Evolutionary conservation across 2,329 filamentous ascomycete species (phyloP).

Genomic region (Trematosphaeria pertusa): DNA sequence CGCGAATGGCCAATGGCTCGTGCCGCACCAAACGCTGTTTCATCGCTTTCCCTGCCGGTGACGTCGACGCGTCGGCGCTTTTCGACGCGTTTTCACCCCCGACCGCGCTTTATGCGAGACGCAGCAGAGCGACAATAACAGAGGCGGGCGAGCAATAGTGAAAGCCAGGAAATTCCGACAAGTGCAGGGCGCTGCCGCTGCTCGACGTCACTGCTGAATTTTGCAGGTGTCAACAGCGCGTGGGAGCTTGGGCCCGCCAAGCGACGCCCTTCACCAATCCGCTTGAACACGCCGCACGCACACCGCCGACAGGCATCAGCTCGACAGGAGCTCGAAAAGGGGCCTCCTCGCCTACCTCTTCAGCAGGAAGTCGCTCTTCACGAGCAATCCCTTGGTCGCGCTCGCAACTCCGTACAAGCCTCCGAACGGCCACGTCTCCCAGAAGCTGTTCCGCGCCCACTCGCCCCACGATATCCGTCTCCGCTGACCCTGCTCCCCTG

Average conservation of each 20-base stretch:
- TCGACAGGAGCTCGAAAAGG: no score
- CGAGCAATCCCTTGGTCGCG: constrained; percentile 41
- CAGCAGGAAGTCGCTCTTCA: constrained; percentile 42
- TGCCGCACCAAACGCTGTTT: constrained; percentile 7
- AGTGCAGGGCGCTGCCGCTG: no score
- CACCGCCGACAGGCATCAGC: neutral
- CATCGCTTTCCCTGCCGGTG: constrained; percentile 16
- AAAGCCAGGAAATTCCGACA: neutral
- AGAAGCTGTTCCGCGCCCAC: constrained; percentile 35
- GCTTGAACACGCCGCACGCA: no score
- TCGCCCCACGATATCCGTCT: constrained; percentile 32
- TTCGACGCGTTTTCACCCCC: constrained; percentile 24
- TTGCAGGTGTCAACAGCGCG: neutral
- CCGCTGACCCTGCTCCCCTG: constrained; percentile 14
- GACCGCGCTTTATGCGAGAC: constrained; percentile 2
- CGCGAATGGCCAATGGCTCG: constrained; percentile 19
- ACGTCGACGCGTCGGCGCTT: constrained; percentile 35
- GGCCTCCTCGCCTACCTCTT: no score
- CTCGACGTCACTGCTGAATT: constrained; percentile 4
- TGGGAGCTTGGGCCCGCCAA: constrained; percentile 6
- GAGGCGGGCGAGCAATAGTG: neutral
- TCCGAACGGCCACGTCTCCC: constrained; percentile 46
- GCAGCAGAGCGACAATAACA: constrained; percentile 1
- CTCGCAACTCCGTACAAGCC: constrained; percentile 50
- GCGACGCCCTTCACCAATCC: neutral